phyloP scores from a whole-genome alignment of 139 green algal species.

The Coccomyxa sp. region DNA sequence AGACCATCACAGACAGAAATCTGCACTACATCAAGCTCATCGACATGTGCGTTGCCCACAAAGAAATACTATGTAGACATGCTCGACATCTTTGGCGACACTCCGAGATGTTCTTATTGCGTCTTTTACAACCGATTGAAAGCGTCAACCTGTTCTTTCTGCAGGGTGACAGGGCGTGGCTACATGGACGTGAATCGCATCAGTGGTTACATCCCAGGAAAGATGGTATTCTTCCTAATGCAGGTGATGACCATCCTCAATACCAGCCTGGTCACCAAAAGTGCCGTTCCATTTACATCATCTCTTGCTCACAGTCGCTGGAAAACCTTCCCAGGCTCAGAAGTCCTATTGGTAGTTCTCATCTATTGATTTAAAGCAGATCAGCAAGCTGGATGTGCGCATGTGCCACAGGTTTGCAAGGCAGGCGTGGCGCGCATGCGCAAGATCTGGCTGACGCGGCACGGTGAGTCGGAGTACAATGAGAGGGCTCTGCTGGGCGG shows the following conservation, averaged over 20 bases:
- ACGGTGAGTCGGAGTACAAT: slow-evolving; percentile 88
- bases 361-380: no score
- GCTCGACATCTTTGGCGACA: no score
- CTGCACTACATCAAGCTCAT: slow-evolving; percentile 98
- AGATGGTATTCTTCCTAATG: slow-evolving; percentile 96
- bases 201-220: slow-evolving; percentile 90
- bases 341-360: no score
- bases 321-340: no score
- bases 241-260: slow-evolving; percentile 46
- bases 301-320: no score
- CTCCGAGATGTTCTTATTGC: no score
- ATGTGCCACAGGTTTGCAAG: slow-evolving; percentile 64
- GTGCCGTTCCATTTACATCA: no score
- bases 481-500: slow-evolving; percentile 69
- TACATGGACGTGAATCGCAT: slow-evolving; percentile 95
- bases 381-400: no score
- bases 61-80: background rate
- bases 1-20: slow-evolving; percentile 81
- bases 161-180: slow-evolving; percentile 70
- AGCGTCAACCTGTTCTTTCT: background rate
- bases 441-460: slow-evolving; percentile 82
- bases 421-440: slow-evolving; percentile 56
- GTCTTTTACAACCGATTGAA: background rate
- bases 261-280: background rate
- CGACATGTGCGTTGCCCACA: slow-evolving; percentile 68